A percentile compares a stretch with the other conserved stretches of the same genome.
phyloP scores from a whole-genome alignment of 2,329 filamentous ascomycete species.

The Dactylellina parvicollis region DNA sequence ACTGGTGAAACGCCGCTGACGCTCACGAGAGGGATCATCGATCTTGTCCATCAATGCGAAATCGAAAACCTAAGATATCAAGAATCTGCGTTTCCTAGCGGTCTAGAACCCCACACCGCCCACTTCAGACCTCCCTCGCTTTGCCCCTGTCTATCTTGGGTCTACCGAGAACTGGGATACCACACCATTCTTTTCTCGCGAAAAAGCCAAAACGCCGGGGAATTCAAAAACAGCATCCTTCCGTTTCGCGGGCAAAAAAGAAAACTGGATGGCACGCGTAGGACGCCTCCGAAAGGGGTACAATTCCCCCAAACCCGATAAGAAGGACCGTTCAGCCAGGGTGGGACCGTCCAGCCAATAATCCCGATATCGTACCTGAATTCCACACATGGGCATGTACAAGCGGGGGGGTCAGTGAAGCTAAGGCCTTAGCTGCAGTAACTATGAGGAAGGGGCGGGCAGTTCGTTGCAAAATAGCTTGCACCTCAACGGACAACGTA shows the following conservation, averaged over 20 bases:
- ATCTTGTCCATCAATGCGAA: background rate
- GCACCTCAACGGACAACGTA: too few relatives aligned
- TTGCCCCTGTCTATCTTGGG: slow-evolving; percentile 35
- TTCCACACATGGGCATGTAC: slow-evolving; percentile 37
- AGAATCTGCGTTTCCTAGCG: too few relatives aligned
- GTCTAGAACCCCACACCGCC: slow-evolving; percentile 5
- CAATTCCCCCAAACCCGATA: slow-evolving; percentile 34
- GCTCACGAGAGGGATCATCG: background rate
- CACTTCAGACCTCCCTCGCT: slow-evolving; percentile 3
- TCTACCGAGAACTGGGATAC: background rate
- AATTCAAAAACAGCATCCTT: background rate
- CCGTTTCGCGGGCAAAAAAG: background rate
- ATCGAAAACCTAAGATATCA: background rate
- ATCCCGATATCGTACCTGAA: slow-evolving; percentile 44
- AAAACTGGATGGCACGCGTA: slow-evolving; percentile 20
- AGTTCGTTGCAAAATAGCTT: slow-evolving; percentile 4
- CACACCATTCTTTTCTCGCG: background rate
- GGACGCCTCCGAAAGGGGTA: slow-evolving; percentile 39
- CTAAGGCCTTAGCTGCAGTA: background rate
- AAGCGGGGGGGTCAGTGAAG: slow-evolving; percentile 17
- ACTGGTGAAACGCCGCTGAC: slow-evolving; percentile 24
- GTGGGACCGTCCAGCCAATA: slow-evolving; percentile 31
- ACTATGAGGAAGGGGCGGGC: slow-evolving; percentile 16
- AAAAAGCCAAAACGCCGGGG: background rate
- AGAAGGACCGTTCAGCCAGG: slow-evolving; percentile 23